Conservation (phyloP, 2,329 filamentous ascomycete species). For the Aspergillus chevalieri region DNA sequence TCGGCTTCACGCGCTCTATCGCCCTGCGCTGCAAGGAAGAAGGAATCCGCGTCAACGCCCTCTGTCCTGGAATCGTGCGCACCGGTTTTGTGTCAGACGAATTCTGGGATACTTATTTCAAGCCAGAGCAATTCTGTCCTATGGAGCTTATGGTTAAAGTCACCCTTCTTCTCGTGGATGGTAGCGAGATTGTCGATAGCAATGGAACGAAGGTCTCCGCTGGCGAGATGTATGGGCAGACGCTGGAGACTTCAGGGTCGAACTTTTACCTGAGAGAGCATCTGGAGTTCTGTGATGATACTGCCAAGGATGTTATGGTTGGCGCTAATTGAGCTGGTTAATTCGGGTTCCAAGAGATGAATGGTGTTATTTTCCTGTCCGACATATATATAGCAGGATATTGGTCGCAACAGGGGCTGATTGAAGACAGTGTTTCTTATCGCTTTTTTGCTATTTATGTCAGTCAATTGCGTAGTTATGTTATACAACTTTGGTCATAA, state of each 20-base stretch:
- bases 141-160: slow-evolving; percentile 9
- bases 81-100: slow-evolving; percentile 11
- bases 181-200: slow-evolving; percentile 9
- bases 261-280: slow-evolving; percentile 14
- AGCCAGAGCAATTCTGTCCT: slow-evolving; percentile 9
- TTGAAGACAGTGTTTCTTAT: too few relatives aligned
- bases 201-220: slow-evolving; percentile 5
- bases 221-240: slow-evolving; percentile 7
- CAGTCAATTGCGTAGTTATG: too few relatives aligned
- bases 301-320: slow-evolving; percentile 1
- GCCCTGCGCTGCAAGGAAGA: slow-evolving; percentile 28
- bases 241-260: slow-evolving; percentile 13
- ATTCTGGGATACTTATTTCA: slow-evolving; percentile 13
- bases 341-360: too few relatives aligned
- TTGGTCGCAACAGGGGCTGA: too few relatives aligned
- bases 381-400: too few relatives aligned
- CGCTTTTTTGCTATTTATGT: too few relatives aligned
- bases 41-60: slow-evolving; percentile 34
- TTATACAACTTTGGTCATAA: background rate
- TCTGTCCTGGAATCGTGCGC: slow-evolving; percentile 23
- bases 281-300: slow-evolving; percentile 9
- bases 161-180: slow-evolving; percentile 10
- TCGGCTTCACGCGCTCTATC: slow-evolving; percentile 37
- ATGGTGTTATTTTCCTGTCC: too few relatives aligned
- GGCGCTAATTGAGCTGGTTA: too few relatives aligned